Evolutionary conservation across 2,329 filamentous ascomycete species (phyloP), one percentile per base, ranked within the genome.

Genomic region (Xylariaceae sp.): DNA sequence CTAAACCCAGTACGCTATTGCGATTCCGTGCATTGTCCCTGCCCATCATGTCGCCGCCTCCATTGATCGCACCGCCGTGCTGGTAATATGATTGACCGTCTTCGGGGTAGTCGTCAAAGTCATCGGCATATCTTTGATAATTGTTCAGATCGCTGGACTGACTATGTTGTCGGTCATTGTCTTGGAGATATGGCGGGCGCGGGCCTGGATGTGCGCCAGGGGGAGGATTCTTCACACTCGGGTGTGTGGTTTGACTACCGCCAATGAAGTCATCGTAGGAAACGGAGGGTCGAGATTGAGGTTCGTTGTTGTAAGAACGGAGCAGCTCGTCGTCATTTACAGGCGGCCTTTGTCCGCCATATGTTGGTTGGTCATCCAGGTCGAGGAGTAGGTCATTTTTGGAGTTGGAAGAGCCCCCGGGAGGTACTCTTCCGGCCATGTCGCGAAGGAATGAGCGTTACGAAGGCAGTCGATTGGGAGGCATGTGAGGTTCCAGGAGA

Each of bases 261-360:
- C 91, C 91, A 48, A 97, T 84, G 63, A 96, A 97, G 57, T 93
- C 86, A 73, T 96, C 91, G 67, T 96, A 96, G 44, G 89, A 95
- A 39, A 91, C 82, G 19, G 90, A 96, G 39, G 89, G 87, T 52
- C 91, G 85, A 43, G 81, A 68, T 47, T 78, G 77, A 26, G 76
- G 69, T 53, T 76, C 71, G 51, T 80, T 74, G 57, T 87, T 78
- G 67, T 88, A 90, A 51, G 80, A 80, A 61, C 81, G 78, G 59
- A 91, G 70, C 36, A 95, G 73, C 51, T 90, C 82, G 52, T 94
- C 85, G 63, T 95, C 89, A 63, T 84, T 84, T 47, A 87, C 71
- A n/a, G 85, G 79, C 37, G 89, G 84, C 43, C 81, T 79, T 63
- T 89, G 85, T 49, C 89, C 76, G 62, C 77, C 80, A 66, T 96